These are phyloP conservation scores for Fraxinus latifolia DNA, from an alignment of 305 asterid species.

Conservation along the genomic window DNA sequence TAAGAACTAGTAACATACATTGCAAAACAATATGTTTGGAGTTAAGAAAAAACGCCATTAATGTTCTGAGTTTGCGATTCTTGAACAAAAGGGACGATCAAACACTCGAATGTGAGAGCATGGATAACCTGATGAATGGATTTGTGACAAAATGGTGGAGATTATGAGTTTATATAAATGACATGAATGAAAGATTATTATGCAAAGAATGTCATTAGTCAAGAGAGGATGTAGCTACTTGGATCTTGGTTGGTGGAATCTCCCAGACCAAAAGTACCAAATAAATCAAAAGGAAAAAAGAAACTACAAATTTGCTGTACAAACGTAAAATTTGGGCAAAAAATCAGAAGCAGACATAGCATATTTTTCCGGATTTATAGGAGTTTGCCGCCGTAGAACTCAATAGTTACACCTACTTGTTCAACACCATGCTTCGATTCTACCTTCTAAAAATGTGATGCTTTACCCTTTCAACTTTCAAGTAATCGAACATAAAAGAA, in stretches of 20 bases:
- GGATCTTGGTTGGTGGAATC: conserved; percentile 54
- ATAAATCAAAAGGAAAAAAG: conserved; percentile 15
- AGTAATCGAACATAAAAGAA: not conserved
- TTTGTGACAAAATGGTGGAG: conserved; percentile 29
- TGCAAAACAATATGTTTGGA: conserved; percentile 35
- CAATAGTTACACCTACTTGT: not conserved
- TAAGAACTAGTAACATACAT: conserved; percentile 33
- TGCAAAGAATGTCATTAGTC: conserved; percentile 43
- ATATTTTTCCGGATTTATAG: not conserved
- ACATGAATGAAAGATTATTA: conserved; percentile 16
- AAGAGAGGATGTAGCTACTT: conserved; percentile 79
- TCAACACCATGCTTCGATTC: not conserved
- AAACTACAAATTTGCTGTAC: conserved; percentile 14
- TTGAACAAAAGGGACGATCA: not conserved
- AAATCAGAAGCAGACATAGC: conserved; percentile 29
- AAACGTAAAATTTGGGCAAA: conserved; percentile 35
- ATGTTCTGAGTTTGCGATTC: not conserved
- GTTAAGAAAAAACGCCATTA: conserved; percentile 33
- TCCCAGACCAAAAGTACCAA: conserved; percentile 41
- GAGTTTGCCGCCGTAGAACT: not conserved
- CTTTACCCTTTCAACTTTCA: conserved; percentile 21
- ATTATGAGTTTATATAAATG: conserved; percentile 40
- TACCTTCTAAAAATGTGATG: not conserved
- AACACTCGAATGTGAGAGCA: not conserved
- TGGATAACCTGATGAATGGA: not conserved